phyloP scores from a whole-genome alignment of 2,329 filamentous ascomycete genomes.

The Nothophaeocryptopus gaeumannii region DNA sequence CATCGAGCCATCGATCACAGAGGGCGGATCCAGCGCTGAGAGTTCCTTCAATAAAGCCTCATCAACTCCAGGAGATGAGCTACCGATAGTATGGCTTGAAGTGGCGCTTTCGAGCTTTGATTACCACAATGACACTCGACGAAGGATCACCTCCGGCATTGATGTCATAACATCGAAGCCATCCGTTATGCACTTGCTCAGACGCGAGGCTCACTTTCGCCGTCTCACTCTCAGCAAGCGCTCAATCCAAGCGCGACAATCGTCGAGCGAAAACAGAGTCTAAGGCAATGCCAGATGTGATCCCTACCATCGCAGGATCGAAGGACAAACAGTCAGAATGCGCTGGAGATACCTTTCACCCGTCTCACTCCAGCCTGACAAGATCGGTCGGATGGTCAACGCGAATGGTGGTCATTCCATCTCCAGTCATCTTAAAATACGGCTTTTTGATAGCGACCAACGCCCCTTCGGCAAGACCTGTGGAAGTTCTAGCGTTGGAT shows the following conservation, averaged over 20 bases:
- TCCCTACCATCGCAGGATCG: slow-evolving; percentile 19
- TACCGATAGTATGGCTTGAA: too few relatives aligned
- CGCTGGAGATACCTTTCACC: background rate
- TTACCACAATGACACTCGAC: too few relatives aligned
- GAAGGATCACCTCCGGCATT: too few relatives aligned
- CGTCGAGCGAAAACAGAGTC: slow-evolving; percentile 17
- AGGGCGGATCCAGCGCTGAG: slow-evolving; percentile 24
- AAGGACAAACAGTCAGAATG: slow-evolving; percentile 3
- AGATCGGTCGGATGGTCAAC: slow-evolving; percentile 30
- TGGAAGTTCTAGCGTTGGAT: background rate
- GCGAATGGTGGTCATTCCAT: slow-evolving; percentile 16
- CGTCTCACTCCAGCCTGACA: slow-evolving; percentile 6
- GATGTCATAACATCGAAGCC: slow-evolving; percentile 19
- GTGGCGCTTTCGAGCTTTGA: too few relatives aligned
- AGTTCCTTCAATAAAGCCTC: slow-evolving; percentile 21
- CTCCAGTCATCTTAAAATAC: slow-evolving; percentile 16
- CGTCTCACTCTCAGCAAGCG: slow-evolving; percentile 18
- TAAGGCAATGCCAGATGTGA: slow-evolving; percentile 17
- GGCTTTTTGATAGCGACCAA: slow-evolving; percentile 28
- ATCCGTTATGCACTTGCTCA: slow-evolving; percentile 14
- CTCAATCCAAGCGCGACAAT: slow-evolving; percentile 20
- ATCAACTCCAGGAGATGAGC: too few relatives aligned
- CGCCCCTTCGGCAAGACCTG: slow-evolving; percentile 9
- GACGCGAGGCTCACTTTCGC: slow-evolving; percentile 19
- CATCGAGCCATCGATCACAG: slow-evolving; percentile 16